A percentile compares a stretch with the other conserved stretches of the same genome.
Evolutionary conservation across 495 filamentous ascomycete genomes (phyloP).

Genomic region (Schizothecium vesticola): DNA sequence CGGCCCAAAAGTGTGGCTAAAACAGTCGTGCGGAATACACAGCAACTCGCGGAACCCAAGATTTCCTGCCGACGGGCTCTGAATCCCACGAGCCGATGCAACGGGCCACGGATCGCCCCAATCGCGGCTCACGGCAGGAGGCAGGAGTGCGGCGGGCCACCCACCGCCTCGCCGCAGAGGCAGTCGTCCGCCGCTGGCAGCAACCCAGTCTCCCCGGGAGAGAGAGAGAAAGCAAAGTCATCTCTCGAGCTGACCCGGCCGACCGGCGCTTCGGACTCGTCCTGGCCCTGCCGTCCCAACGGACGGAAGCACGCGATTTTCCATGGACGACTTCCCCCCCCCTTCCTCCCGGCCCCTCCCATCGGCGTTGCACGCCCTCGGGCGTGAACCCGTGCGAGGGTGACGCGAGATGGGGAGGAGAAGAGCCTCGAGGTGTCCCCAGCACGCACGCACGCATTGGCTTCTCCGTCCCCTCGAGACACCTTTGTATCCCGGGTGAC

Average conservation of each 20-base stretch:
- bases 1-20: constrained; percentile 16
- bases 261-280: background rate
- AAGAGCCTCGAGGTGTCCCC: background rate
- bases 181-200: too few species aligned
- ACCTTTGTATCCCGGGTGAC: background rate
- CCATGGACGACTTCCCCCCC: background rate
- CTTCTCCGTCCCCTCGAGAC: background rate
- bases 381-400: background rate
- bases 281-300: background rate
- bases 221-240: background rate
- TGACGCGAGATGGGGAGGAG: background rate
- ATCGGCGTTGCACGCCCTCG: background rate
- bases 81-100: background rate
- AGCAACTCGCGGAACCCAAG: background rate
- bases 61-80: background rate
- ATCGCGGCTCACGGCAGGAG: background rate
- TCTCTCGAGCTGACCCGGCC: background rate
- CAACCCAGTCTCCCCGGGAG: too few species aligned
- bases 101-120: background rate
- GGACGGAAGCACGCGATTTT: background rate
- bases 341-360: background rate
- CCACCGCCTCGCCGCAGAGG: background rate
- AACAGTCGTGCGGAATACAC: constrained; percentile 19
- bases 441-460: background rate
- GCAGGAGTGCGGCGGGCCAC: background rate